These are phyloP conservation scores for Alliaria petiolata DNA, from an alignment of 345 rosid species.

Conservation along the genomic window DNA sequence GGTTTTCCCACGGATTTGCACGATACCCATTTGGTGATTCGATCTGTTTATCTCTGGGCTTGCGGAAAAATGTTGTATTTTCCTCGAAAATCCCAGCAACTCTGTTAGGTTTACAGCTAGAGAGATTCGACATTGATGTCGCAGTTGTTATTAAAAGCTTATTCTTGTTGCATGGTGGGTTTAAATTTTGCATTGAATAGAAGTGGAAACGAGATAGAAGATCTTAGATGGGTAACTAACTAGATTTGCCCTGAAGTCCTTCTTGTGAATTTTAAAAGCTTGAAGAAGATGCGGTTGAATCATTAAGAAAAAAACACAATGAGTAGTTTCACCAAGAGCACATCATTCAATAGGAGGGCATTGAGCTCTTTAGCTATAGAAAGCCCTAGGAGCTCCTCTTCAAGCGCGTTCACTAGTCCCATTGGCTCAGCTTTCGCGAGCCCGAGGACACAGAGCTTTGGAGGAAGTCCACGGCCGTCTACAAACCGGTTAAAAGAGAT, in stretches of 20 bases:
- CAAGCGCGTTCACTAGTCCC: conserved; percentile 40
- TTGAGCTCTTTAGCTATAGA: conserved; percentile 33
- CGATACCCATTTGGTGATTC: conserved; percentile 16
- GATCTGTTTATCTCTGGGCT: conserved; percentile 11
- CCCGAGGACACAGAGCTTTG: conserved; percentile 34
- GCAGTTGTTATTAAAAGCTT: background rate
- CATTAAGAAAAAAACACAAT: conserved; percentile 36
- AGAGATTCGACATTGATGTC: conserved; percentile 13
- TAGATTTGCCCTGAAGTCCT: no score
- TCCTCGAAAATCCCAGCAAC: background rate
- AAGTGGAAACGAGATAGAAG: conserved; percentile 4
- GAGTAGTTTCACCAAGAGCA: conserved; percentile 45
- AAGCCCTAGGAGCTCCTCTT: conserved; percentile 31
- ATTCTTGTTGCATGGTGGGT: conserved; percentile 26
- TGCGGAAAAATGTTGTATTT: conserved; percentile 11
- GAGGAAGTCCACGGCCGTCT: conserved; percentile 33
- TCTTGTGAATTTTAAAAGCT: background rate
- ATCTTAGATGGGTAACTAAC: background rate
- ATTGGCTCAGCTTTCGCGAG: conserved; percentile 35
- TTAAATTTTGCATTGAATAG: background rate
- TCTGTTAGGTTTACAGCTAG: no score
- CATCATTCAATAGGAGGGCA: conserved; percentile 47
- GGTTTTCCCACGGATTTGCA: background rate
- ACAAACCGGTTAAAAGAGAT: conserved; percentile 35
- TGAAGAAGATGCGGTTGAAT: conserved; percentile 24